phyloP scores from a whole-genome alignment of 345 rosid genomes.

The Raphanus raphanistrum region DNA sequence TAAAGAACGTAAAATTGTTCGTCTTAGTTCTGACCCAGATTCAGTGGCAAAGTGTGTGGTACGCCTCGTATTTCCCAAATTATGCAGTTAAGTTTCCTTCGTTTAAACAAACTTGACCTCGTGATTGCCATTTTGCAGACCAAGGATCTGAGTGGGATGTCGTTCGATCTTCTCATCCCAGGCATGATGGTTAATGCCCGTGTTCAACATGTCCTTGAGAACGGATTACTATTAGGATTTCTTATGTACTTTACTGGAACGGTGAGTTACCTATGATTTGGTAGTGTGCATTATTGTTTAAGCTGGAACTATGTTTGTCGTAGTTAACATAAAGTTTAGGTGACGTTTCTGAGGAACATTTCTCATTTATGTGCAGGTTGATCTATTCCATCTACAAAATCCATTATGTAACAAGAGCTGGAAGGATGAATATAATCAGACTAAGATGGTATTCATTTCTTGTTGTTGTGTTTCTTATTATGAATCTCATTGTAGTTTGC shows the following conservation, averaged over 20 bases:
- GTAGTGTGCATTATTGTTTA: constrained; percentile 3
- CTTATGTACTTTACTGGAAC: constrained; percentile 94
- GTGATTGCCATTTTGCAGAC: constrained; percentile 52
- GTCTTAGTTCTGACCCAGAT: constrained; percentile 67
- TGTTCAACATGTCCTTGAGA: constrained; percentile 80
- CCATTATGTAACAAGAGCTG: constrained; percentile 57
- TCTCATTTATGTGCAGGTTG: constrained; percentile 61
- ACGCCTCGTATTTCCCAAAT: constrained; percentile 33
- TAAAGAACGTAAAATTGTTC: constrained; percentile 69
- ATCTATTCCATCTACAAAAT: constrained; percentile 73
- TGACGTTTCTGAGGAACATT: constrained; percentile 18
- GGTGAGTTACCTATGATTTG: constrained; percentile 54
- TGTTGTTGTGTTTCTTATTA: background rate
- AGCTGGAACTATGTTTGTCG: constrained; percentile 7
- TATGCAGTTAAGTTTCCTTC: background rate
- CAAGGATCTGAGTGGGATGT: constrained; percentile 84
- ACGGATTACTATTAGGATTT: constrained; percentile 83
- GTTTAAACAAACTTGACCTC: constrained; percentile 14
- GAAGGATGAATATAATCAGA: constrained; percentile 74
- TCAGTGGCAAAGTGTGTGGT: constrained; percentile 76
- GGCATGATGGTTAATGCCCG: constrained; percentile 95
- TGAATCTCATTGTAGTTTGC: constrained; percentile 5
- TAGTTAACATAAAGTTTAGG: constrained; percentile 16
- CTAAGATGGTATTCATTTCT: constrained; percentile 63
- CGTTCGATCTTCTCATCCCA: constrained; percentile 90